A percentile compares a stretch with the other conserved stretches of the same genome.
These are phyloP conservation scores for Cotoneaster glaucophyllus DNA, from an alignment of 306 rosid species.

Conservation along the genomic window DNA sequence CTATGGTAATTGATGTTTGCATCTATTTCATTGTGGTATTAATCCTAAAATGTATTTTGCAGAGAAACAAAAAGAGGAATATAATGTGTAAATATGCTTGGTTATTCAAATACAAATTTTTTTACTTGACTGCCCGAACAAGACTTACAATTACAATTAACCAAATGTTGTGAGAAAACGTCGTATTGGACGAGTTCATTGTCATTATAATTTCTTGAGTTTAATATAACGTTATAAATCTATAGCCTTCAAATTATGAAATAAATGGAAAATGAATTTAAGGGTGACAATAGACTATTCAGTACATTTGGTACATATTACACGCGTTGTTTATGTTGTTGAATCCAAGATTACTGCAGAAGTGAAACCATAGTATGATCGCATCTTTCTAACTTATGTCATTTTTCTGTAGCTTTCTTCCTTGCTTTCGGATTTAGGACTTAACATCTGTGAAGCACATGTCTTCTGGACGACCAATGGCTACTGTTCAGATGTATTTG, in stretches of 20 bases:
- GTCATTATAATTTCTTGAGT: not conserved
- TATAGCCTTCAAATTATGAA: not conserved
- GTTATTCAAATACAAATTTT: constrained; percentile 19
- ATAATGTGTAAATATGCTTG: not conserved
- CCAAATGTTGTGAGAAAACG: constrained; percentile 32
- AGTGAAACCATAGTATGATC: not conserved
- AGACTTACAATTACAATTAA: constrained; percentile 53
- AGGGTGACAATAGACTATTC: too few relatives aligned
- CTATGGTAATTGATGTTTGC: too few relatives aligned
- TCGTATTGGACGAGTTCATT: not conserved
- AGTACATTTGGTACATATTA: not conserved
- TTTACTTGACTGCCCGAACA: constrained; percentile 24
- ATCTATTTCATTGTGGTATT: too few relatives aligned
- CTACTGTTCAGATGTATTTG: too few relatives aligned
- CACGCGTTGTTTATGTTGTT: not conserved
- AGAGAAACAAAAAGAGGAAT: not conserved
- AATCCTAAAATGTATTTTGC: too few relatives aligned
- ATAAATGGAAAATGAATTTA: too few relatives aligned
- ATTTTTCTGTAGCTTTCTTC: constrained; percentile 47
- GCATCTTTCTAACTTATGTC: constrained; percentile 23
- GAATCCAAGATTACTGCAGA: constrained; percentile 7
- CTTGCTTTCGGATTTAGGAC: constrained; percentile 57
- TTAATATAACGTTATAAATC: not conserved
- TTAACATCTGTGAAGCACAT: constrained; percentile 58
- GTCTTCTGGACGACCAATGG: constrained; percentile 54